Conservation (phyloP, 176 grass and related monocot genomes). For the Urochloa ruziziensis region DNA sequence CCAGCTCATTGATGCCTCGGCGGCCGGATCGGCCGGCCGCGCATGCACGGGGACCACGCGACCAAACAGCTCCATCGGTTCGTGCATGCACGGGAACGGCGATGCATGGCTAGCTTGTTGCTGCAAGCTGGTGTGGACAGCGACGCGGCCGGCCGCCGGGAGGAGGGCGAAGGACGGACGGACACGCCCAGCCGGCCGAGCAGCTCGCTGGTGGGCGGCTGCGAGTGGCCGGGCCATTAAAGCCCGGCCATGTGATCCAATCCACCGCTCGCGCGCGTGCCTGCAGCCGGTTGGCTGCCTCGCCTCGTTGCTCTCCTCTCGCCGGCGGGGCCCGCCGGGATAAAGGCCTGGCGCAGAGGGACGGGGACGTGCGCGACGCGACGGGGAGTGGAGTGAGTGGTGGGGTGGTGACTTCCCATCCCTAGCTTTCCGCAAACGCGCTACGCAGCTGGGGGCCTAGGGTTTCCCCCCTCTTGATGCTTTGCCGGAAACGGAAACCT, state of each 20-base stretch:
- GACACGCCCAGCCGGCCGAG: conserved; percentile 13
- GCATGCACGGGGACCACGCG: not conserved
- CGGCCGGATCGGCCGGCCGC: not conserved
- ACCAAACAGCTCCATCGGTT: too few relatives aligned
- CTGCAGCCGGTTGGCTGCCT: not conserved
- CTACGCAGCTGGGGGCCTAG: conserved; percentile 27
- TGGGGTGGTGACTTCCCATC: not conserved
- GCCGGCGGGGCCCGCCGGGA: not conserved
- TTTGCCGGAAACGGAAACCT: conserved; percentile 46
- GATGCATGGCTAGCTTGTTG: not conserved
- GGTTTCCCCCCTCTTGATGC: conserved; percentile 30
- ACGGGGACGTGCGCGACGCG: not conserved
- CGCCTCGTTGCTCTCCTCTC: not conserved
- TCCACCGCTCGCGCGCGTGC: not conserved
- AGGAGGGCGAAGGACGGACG: not conserved
- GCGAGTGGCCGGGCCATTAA: not conserved
- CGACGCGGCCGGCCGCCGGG: not conserved
- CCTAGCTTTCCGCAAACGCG: conserved; percentile 49
- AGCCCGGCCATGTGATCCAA: not conserved
- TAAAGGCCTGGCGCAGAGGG: not conserved
- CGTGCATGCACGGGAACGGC: not conserved
- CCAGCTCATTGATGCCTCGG: too few relatives aligned
- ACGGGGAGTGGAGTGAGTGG: not conserved
- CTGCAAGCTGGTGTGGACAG: not conserved
- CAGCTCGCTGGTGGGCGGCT: not conserved